Evolutionary conservation across 2,329 filamentous ascomycete species (phyloP), one percentile per base, ranked within the genome.

Genomic region (Colletotrichum coccodes): DNA sequence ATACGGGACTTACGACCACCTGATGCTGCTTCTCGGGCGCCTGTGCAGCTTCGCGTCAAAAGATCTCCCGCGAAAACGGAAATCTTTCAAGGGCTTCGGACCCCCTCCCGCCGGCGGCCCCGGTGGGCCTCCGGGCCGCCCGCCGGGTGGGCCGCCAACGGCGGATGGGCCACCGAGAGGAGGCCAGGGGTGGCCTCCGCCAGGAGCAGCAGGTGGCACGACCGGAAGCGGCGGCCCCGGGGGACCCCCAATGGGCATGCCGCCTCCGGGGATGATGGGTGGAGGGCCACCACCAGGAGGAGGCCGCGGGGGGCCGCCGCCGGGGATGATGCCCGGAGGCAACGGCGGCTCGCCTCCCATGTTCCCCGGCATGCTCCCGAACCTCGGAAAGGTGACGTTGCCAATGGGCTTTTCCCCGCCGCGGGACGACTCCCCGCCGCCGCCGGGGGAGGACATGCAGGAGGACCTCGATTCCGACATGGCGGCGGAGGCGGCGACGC

Each of bases 1-100:
- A 28, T 97, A 95, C 75, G 96, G 94, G 44, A 94, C 94, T 0
- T 94, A 93, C 72, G 96, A 99, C 77, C 94, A 98, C 77, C 81
- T 98, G 5, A 87, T 97, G 50, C 86, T 98, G 4, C 82, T 98
- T 1, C 86, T 98, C 28, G 94, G 90, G 9, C 90, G 96, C 3
- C 84, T 97, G 16, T 89, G 92, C 61, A 90, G 92, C 72, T 98
- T 97, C 78, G 87, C 91, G 2, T 89, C 91, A 1, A 90, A 89
- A 71, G 96, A 98, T 77, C 84, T 94, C 18, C 85, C 87, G 49
- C 87, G 96, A 61, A 99, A 99, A 78, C 82, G 93, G 56, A 91
- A 87, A 74, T 88, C 88, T 8, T 86, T 91, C 65, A 87, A 88
- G 72, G 81, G 86, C 52, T 80, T 86, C 71, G 86, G 87, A 89